phyloP scores from a whole-genome alignment of 305 asterid species.

The Plantago lanceolata region DNA sequence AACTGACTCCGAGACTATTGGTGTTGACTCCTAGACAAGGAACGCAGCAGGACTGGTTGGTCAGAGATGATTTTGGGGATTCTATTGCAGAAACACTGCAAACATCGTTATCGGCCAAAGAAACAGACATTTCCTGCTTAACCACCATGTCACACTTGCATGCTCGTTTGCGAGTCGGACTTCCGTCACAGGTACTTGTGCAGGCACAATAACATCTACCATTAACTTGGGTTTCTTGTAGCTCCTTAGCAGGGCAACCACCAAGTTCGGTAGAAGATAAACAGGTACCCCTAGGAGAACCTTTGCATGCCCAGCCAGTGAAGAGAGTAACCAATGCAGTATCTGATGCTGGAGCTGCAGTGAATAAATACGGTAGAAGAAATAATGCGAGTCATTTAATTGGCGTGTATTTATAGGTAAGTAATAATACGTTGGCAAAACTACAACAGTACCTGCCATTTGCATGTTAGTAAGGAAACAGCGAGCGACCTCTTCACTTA shows the following conservation, averaged over 20 bases:
- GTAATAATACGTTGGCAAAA: slow-evolving; percentile 14
- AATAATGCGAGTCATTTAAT: slow-evolving; percentile 22
- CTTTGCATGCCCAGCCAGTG: slow-evolving; percentile 99
- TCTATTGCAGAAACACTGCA: slow-evolving; percentile 33
- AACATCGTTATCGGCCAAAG: slow-evolving; percentile 36
- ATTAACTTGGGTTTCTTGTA: slow-evolving; percentile 34
- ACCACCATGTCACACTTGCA: slow-evolving; percentile 34
- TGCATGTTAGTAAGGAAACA: slow-evolving; percentile 79
- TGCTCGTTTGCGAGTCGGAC: slow-evolving; percentile 30
- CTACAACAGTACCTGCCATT: slow-evolving; percentile 63
- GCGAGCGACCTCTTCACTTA: slow-evolving; percentile 79
- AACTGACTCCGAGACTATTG: slow-evolving; percentile 55
- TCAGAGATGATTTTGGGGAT: slow-evolving; percentile 39
- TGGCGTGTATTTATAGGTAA: slow-evolving; percentile 15
- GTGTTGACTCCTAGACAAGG: slow-evolving; percentile 87
- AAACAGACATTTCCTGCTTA: slow-evolving; percentile 34
- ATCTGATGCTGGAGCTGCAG: slow-evolving; percentile 88
- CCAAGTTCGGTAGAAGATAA: slow-evolving; percentile 60
- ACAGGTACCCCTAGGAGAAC: slow-evolving; percentile 58
- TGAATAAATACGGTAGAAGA: slow-evolving; percentile 28
- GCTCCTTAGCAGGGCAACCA: slow-evolving; percentile 53
- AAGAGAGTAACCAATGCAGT: slow-evolving; percentile 83
- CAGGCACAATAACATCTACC: slow-evolving; percentile 45
- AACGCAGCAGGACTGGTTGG: slow-evolving; percentile 82
- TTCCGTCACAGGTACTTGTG: slow-evolving; percentile 34